Base-by-base conservation (phyloP, 805 yeast species). In the Pichia exigua region DNA sequence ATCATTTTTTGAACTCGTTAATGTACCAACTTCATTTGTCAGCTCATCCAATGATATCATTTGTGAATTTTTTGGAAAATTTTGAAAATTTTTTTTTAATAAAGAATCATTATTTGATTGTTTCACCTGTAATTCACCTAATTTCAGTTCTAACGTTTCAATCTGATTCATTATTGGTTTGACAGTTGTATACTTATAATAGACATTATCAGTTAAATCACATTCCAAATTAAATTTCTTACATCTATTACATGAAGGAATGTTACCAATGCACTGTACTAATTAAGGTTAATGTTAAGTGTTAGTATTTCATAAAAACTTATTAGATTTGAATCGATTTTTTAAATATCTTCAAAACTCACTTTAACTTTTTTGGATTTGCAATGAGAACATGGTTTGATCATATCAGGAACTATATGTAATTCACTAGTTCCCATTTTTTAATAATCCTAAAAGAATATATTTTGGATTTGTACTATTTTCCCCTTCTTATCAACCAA, bases 11-110 rank as follows among this genome's bases (percentile, higher is more conserved):
- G 61, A 47, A 11, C 54, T 53, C 1, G 62, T 59, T 45, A 61
- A 42, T 42, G 61, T 59, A 17, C 65, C 63, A 17, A 61, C 63
- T 28, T 61, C 63, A 6, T 61, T 54, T 1, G 63, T 58, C 20
- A 60, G 51, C n/a, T 53, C 53, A 20, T 61, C 63, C 8, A 57
- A 53, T 12, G 57, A 53, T 20, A 52, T 49, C 27, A 38, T 13
- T 3, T 21, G 35, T 20, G 40, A n/a, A 18, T 30, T 24, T 47
- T 13, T 42, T 21, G 39, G 18, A n/a, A 35, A 35, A n/a, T 35
- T 35, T 8, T 35, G 20, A 10, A 35, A 35, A 35, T 35, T 35
- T 35, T 35, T 35, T 7, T 35, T 35, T 20, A 35, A 35, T 35
- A 35, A 35, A 8, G 20, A n/a, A n/a, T 35, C 39, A n/a, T 35